These are phyloP conservation scores for Rubroshorea leprosula DNA, from an alignment of 345 rosid genomes.

Conservation along the genomic window DNA sequence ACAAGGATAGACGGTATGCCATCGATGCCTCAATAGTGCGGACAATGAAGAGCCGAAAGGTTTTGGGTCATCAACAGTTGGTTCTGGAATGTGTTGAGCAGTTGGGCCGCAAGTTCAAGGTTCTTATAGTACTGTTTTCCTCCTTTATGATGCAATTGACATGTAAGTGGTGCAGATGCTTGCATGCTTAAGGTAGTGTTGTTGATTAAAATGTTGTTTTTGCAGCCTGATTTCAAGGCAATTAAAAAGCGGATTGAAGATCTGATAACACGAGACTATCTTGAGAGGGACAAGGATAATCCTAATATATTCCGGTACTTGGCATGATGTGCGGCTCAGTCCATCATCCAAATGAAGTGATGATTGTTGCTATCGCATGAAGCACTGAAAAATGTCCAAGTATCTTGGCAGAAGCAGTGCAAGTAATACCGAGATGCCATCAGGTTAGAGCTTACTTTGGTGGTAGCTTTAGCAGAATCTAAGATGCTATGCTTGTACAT, in stretches of 20 bases:
- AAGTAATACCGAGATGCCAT: slow-evolving; percentile 21
- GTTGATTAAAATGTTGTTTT: slow-evolving; percentile 7
- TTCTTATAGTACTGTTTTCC: slow-evolving; percentile 11
- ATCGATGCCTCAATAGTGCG: slow-evolving; percentile 74
- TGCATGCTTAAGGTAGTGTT: neutral
- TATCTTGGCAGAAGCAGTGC: slow-evolving; percentile 8
- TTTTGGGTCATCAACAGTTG: slow-evolving; percentile 50
- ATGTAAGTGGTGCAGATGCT: neutral
- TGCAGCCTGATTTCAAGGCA: slow-evolving; percentile 77
- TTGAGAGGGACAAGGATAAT: slow-evolving; percentile 60
- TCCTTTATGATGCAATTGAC: neutral
- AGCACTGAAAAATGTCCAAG: slow-evolving; percentile 4
- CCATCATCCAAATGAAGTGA: slow-evolving; percentile 11
- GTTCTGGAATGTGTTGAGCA: slow-evolving; percentile 64
- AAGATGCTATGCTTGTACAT: slow-evolving; percentile 31
- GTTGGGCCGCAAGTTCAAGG: slow-evolving; percentile 68
- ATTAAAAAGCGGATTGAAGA: slow-evolving; percentile 78
- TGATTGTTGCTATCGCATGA: slow-evolving; percentile 12
- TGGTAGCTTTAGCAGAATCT: slow-evolving; percentile 17
- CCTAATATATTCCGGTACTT: slow-evolving; percentile 48
- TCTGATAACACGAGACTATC: slow-evolving; percentile 57
- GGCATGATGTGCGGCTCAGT: slow-evolving; percentile 31
- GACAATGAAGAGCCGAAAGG: slow-evolving; percentile 69
- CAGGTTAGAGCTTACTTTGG: slow-evolving; percentile 10
- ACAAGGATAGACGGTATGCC: slow-evolving; percentile 64